phyloP scores from a whole-genome alignment of 148 eudicot genomes.

The Bassia scoparia region DNA sequence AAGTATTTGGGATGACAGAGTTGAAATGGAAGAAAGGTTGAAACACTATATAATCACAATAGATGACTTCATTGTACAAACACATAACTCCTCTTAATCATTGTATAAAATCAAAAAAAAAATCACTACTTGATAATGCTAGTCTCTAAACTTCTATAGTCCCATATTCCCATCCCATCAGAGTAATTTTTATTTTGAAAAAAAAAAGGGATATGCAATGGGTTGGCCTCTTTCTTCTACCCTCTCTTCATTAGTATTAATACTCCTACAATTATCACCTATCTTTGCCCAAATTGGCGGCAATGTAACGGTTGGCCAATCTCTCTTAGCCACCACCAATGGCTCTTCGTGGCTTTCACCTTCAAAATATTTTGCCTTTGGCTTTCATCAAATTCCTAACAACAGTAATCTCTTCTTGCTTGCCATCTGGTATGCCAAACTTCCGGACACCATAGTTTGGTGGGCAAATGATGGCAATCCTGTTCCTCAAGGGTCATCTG shows the following conservation, averaged over 20 bases:
- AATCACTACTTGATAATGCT: background rate
- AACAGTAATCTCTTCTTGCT: constrained; percentile 35
- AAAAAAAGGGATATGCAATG: background rate
- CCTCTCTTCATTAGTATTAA: constrained; percentile 11
- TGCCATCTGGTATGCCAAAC: constrained; percentile 53
- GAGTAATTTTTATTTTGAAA: too few species aligned
- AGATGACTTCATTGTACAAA: background rate
- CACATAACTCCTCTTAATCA: background rate
- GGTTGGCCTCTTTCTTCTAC: constrained; percentile 4
- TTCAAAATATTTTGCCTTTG: constrained; percentile 41
- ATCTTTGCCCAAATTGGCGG: constrained; percentile 28
- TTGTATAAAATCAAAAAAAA: background rate
- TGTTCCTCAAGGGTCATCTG: constrained; percentile 35
- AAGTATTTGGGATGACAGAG: constrained; percentile 23
- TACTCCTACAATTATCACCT: constrained; percentile 7
- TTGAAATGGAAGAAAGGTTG: background rate
- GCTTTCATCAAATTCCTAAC: constrained; percentile 32
- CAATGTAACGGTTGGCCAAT: constrained; percentile 25
- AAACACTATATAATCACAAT: background rate
- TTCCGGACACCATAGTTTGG: constrained; percentile 52
- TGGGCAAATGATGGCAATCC: constrained; percentile 32
- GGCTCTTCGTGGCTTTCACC: constrained; percentile 45
- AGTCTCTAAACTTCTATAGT: background rate
- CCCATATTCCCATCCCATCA: too few species aligned
- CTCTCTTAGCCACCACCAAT: constrained; percentile 27